Evolutionary conservation across 495 filamentous ascomycete species (phyloP).

Genomic region (Aspergillus hancockii): DNA sequence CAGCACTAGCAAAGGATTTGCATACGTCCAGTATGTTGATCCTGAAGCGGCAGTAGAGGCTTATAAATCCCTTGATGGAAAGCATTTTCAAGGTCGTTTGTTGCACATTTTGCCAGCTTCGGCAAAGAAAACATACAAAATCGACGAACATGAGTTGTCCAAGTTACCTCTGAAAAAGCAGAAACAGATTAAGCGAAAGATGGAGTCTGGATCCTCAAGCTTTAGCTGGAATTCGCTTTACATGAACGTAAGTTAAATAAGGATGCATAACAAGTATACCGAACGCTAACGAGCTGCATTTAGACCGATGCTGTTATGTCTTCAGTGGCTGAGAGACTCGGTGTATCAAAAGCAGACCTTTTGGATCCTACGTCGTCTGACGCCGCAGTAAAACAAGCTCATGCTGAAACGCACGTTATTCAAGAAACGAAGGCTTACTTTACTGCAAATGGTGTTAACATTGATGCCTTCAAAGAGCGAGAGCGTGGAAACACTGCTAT

Average conservation of each 20-base stretch:
- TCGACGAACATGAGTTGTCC: constrained; percentile 85
- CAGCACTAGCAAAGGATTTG: constrained; percentile 80
- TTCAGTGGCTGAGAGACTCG: constrained; percentile 81
- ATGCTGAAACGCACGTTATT: constrained; percentile 94
- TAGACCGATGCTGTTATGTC: constrained; percentile 87
- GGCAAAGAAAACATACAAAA: constrained; percentile 73
- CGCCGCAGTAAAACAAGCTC: constrained; percentile 92
- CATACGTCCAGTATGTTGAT: constrained; percentile 75
- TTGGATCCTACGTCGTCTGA: constrained; percentile 92
- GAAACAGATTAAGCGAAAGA: constrained; percentile 79
- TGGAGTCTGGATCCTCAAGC: constrained; percentile 68
- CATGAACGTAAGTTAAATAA: constrained; percentile 72
- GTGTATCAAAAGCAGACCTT: constrained; percentile 84
- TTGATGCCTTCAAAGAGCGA: constrained; percentile 82
- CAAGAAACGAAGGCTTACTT: constrained; percentile 96
- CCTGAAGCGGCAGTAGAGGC: constrained; percentile 73
- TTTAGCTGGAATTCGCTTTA: constrained; percentile 98
- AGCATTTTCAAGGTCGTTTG: constrained; percentile 86
- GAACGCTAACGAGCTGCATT: constrained; percentile 26
- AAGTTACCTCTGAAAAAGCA: constrained; percentile 94
- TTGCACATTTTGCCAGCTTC: constrained; percentile 83
- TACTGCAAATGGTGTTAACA: constrained; percentile 78
- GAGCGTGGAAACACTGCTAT: constrained; percentile 85
- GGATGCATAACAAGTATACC: background rate
- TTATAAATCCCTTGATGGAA: constrained; percentile 71